Conservation (phyloP, 805 yeast genomes). For the Candida rishiriensis region DNA sequence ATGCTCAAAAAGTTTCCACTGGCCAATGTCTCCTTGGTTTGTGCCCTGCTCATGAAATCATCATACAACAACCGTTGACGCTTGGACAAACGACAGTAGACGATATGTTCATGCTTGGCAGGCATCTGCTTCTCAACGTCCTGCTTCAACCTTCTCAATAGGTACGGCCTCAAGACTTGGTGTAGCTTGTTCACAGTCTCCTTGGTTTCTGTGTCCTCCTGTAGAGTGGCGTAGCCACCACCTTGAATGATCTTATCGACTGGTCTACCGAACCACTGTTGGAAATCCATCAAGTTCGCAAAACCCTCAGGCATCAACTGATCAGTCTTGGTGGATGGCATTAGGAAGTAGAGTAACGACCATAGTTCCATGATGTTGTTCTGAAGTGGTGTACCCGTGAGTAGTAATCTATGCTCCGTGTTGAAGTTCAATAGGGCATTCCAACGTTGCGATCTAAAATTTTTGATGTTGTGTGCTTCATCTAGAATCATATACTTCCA, state of each 20-base stretch:
- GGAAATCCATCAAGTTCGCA: conserved; percentile 93
- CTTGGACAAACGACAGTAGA: conserved; percentile 86
- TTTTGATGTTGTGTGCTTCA: conserved; percentile 97
- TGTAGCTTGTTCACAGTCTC: conserved; percentile 85
- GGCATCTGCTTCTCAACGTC: conserved; percentile 99
- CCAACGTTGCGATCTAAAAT: conserved; percentile 96
- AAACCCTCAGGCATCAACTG: conserved; percentile 90
- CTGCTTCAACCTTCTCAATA: conserved; percentile 84
- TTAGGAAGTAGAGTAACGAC: conserved; percentile 89
- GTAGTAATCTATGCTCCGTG: conserved; percentile 76
- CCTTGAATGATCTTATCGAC: conserved; percentile 89
- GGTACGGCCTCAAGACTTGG: conserved; percentile 88
- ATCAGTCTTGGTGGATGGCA: conserved; percentile 74
- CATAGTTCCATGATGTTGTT: conserved; percentile 93
- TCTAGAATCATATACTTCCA: conserved; percentile 98
- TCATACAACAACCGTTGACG: conserved; percentile 90
- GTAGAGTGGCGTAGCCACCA: conserved; percentile 37
- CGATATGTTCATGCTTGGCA: conserved; percentile 91
- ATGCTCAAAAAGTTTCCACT: conserved; percentile 94
- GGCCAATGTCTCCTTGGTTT: conserved; percentile 87
- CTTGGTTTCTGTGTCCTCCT: conserved; percentile 71
- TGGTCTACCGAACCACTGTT: conserved; percentile 98
- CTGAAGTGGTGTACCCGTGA: conserved; percentile 97
- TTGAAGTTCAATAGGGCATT: conserved; percentile 91
- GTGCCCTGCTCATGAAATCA: conserved; percentile 96